A percentile compares a stretch with the other conserved stretches of the same genome.
Conservation (phyloP, 371 early-diverging fungal species). For the Mucor ambiguus region DNA sequence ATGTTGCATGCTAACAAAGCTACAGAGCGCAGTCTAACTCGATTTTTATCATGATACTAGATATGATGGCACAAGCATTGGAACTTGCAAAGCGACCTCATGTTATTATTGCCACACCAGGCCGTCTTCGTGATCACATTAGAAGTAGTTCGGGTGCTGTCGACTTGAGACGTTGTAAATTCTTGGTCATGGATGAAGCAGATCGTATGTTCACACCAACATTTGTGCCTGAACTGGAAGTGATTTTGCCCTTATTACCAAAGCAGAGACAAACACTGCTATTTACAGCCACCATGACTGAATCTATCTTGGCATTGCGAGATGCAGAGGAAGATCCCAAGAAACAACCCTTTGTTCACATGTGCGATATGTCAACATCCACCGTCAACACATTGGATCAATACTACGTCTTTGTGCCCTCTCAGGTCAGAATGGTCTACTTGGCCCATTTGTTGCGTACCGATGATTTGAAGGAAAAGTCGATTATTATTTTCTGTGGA, state of each 20-base stretch:
- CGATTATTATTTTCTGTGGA: conserved; percentile 90
- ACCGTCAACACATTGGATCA: conserved; percentile 92
- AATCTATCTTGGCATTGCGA: conserved; percentile 68
- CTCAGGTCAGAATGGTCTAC: conserved; percentile 90
- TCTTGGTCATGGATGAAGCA: conserved; percentile 97
- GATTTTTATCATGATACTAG: conserved; percentile 27
- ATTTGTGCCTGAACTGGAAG: conserved; percentile 84
- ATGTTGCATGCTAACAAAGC: conserved; percentile 10
- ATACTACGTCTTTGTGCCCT: conserved; percentile 91
- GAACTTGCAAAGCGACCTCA: conserved; percentile 91
- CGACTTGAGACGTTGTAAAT: conserved; percentile 57
- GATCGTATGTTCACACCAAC: conserved; percentile 88
- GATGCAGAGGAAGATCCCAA: conserved; percentile 43
- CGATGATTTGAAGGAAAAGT: conserved; percentile 73
- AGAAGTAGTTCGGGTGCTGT: conserved; percentile 72
- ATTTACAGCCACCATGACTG: conserved; percentile 98
- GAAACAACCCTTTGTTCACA: conserved; percentile 79
- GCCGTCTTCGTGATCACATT: conserved; percentile 94
- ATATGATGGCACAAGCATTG: conserved; percentile 93
- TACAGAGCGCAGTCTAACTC: neutral
- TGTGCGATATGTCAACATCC: conserved; percentile 73
- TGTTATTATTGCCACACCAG: conserved; percentile 97
- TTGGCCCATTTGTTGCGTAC: conserved; percentile 78
- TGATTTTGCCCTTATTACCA: conserved; percentile 80
- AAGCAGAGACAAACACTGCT: conserved; percentile 87